Conservation (phyloP, 768 basidiomycete genomes). For the Lactarius tabidus region DNA sequence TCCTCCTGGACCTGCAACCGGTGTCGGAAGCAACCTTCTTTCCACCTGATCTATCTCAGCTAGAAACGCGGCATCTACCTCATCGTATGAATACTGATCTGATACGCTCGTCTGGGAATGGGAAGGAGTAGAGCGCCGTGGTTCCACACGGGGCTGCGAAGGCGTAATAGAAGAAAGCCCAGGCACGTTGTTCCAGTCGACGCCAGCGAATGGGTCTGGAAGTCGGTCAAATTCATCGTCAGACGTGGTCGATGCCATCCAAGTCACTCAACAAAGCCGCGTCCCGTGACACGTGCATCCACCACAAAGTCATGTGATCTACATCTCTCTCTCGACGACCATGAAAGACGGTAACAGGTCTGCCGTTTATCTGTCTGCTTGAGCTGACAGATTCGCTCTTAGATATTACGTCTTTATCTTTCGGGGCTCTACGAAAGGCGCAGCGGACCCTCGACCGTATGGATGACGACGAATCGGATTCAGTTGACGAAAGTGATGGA, state of each 20-base stretch:
- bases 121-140: not conserved
- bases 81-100: constrained; percentile 30
- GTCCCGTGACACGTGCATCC: not conserved
- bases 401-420: constrained; percentile 20
- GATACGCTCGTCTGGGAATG: not conserved
- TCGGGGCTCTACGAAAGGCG: constrained; percentile 23
- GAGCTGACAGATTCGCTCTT: not conserved
- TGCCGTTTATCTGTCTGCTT: not conserved
- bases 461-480: constrained; percentile 7
- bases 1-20: not conserved
- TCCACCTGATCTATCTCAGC: constrained; percentile 15
- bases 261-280: not conserved
- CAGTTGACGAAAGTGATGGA: constrained; percentile 5
- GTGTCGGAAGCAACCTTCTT: constrained; percentile 5
- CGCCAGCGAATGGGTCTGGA: constrained; percentile 49
- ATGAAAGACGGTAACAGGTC: constrained; percentile 15
- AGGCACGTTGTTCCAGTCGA: constrained; percentile 43
- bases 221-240: constrained; percentile 51
- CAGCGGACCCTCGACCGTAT: constrained; percentile 21
- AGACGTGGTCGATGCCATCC: not conserved
- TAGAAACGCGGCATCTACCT: constrained; percentile 27
- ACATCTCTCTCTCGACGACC: not conserved
- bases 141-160: not conserved
- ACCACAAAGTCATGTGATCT: not conserved
- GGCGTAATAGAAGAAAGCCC: constrained; percentile 26